Percentiles rank a stretch among this genome's conserved stretches.
Evolutionary conservation across 257 asterid species (phyloP).

Genomic region (Plantago ovata): DNA sequence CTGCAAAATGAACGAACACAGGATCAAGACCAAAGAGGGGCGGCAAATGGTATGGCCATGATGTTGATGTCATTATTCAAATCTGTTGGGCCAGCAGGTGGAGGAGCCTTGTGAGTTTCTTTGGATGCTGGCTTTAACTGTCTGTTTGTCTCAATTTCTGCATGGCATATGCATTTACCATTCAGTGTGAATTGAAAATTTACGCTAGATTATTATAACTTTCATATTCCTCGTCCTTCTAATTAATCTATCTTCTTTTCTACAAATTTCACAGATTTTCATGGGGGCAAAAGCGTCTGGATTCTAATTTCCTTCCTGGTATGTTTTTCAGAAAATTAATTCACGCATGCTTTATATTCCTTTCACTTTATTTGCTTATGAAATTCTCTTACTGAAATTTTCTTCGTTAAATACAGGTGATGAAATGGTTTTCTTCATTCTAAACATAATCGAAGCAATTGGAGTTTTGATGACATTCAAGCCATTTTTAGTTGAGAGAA

Average conservation of each 20-base stretch:
- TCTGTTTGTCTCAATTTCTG: not conserved
- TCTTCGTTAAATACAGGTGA: constrained; percentile 45
- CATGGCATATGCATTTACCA: not conserved
- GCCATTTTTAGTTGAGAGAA: constrained; percentile 44
- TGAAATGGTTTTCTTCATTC: constrained; percentile 58
- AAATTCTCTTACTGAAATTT: not conserved
- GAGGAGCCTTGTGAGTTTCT: constrained; percentile 11
- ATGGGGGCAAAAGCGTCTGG: constrained; percentile 33
- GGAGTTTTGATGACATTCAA: constrained; percentile 56
- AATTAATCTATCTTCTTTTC: not conserved
- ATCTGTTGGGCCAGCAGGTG: constrained; percentile 14
- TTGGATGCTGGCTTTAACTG: not conserved
- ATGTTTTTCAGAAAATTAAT: not conserved
- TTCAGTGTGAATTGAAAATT: not conserved
- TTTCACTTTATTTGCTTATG: not conserved
- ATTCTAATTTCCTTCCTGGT: constrained; percentile 65
- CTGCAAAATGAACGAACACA: not conserved
- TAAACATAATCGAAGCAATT: constrained; percentile 46
- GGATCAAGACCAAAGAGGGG: constrained; percentile 20
- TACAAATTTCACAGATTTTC: constrained; percentile 3
- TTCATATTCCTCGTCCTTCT: not conserved
- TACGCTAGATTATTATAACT: not conserved
- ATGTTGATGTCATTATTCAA: constrained; percentile 8
- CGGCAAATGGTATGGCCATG: constrained; percentile 11
- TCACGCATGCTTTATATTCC: not conserved